Percentiles rank a stretch among this genome's conserved stretches.
These are phyloP conservation scores for Carex myosuroides DNA, from an alignment of 176 grass and related monocot species.

Conservation along the genomic window DNA sequence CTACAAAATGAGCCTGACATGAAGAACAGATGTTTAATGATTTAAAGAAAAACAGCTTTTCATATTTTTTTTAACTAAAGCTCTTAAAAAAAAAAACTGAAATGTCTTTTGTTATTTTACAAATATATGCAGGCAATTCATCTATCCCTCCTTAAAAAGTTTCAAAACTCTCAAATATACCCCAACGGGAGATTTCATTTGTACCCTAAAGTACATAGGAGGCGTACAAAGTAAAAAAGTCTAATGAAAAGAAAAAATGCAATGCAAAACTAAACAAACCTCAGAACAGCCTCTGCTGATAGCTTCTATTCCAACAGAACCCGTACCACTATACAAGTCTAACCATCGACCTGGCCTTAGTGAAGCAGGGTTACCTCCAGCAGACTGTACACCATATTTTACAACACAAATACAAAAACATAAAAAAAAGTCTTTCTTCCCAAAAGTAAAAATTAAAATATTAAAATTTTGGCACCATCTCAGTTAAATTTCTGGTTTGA, in stretches of 20 bases:
- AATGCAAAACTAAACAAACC: conserved; percentile 28
- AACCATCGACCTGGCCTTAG: conserved; percentile 86
- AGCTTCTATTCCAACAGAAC: conserved; percentile 98
- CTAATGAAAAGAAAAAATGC: not conserved
- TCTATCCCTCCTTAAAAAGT: not conserved
- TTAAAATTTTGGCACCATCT: not conserved
- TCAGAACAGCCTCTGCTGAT: conserved; percentile 95
- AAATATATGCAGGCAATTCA: not conserved
- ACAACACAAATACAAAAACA: not conserved
- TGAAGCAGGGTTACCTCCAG: conserved; percentile 83
- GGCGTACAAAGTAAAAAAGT: not conserved
- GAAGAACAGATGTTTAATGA: conserved; percentile 15
- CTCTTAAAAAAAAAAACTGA: not conserved
- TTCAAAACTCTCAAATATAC: not conserved
- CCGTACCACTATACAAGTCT: conserved; percentile 94
- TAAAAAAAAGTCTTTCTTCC: not conserved
- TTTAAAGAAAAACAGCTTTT: not conserved
- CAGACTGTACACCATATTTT: conserved; percentile 48
- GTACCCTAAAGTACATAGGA: not conserved
- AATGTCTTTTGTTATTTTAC: not conserved
- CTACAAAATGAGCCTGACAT: conserved; percentile 81
- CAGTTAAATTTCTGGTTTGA: not conserved
- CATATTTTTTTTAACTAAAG: not conserved
- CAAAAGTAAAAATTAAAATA: not conserved
- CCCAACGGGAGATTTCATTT: not conserved